A percentile compares a stretch with the other conserved stretches of the same genome.
Evolutionary conservation across 1,284 basidiomycete species (phyloP).

Genomic region (Pascua sp.): DNA sequence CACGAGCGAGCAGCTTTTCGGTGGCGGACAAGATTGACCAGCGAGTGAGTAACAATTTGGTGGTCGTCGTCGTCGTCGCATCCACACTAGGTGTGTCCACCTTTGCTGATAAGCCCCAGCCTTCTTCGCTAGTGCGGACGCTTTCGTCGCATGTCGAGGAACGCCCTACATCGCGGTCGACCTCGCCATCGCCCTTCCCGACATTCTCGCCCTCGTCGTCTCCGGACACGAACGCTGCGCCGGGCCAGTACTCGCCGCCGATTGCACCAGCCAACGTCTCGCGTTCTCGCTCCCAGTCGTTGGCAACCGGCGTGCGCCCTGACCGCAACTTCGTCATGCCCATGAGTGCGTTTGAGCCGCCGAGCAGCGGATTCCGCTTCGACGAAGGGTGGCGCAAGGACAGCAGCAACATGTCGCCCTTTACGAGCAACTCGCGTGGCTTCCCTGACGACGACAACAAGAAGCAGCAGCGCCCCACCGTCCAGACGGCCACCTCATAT

Average conservation of each 20-base stretch:
- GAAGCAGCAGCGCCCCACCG: not conserved
- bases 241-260: conserved; percentile 36
- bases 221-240: conserved; percentile 21
- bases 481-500: conserved; percentile 17
- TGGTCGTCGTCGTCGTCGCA: not conserved
- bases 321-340: conserved; percentile 34
- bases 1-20: conserved; percentile 43
- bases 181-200: conserved; percentile 37
- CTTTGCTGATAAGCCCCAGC: conserved; percentile 20
- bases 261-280: conserved; percentile 38
- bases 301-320: conserved; percentile 40
- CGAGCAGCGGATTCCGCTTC: conserved; percentile 13
- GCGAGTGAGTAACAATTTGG: conserved; percentile 10
- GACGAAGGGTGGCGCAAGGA: conserved; percentile 33
- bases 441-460: conserved; percentile 10
- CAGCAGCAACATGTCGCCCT: conserved; percentile 43
- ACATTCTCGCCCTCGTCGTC: conserved; percentile 45
- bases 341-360: conserved; percentile 30
- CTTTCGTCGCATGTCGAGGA: conserved; percentile 46
- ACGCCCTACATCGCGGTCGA: conserved; percentile 30
- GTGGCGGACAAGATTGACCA: conserved; percentile 18
- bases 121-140: conserved; percentile 31
- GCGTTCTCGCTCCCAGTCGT: conserved; percentile 41
- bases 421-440: conserved; percentile 28
- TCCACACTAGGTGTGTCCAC: not conserved